Conservation (phyloP, 805 yeast genomes). For the Ogataea salicorniae region DNA sequence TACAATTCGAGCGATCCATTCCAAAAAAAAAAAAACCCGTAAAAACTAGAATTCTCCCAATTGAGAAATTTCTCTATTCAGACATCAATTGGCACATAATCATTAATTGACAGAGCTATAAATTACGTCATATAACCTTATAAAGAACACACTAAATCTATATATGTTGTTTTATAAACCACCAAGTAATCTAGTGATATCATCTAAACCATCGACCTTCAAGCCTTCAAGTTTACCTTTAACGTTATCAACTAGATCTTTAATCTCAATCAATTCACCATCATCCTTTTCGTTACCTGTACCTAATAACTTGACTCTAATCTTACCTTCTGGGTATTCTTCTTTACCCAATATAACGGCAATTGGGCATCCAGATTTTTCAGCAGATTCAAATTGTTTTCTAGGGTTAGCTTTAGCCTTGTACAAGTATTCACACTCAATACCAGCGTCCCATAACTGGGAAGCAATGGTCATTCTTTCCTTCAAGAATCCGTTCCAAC, state of each 20-base stretch:
- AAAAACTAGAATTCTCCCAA: too few relatives aligned
- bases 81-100: too few relatives aligned
- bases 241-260: conserved; percentile 50
- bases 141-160: too few relatives aligned
- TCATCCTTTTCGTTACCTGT: conserved; percentile 76
- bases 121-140: too few relatives aligned
- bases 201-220: conserved; percentile 53
- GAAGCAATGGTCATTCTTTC: conserved; percentile 90
- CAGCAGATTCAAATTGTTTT: conserved; percentile 97
- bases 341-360: conserved; percentile 96
- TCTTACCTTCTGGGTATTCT: conserved; percentile 74
- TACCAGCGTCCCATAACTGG: conserved; percentile 79
- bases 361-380: conserved; percentile 82
- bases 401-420: conserved; percentile 91
- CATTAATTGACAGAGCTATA: too few relatives aligned
- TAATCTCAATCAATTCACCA: conserved; percentile 71
- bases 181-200: conserved; percentile 57
- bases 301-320: conserved; percentile 84
- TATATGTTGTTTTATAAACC: conserved; percentile 34
- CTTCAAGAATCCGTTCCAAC: conserved; percentile 86
- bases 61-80: too few relatives aligned
- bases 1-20: too few relatives aligned
- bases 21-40: too few relatives aligned
- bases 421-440: conserved; percentile 87
- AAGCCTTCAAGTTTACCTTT: conserved; percentile 31